A percentile compares a stretch with the other conserved stretches of the same genome.
These are phyloP conservation scores for Ochromonas danica DNA, from an alignment of 108 stramenopile genomes.

Conservation along the genomic window DNA sequence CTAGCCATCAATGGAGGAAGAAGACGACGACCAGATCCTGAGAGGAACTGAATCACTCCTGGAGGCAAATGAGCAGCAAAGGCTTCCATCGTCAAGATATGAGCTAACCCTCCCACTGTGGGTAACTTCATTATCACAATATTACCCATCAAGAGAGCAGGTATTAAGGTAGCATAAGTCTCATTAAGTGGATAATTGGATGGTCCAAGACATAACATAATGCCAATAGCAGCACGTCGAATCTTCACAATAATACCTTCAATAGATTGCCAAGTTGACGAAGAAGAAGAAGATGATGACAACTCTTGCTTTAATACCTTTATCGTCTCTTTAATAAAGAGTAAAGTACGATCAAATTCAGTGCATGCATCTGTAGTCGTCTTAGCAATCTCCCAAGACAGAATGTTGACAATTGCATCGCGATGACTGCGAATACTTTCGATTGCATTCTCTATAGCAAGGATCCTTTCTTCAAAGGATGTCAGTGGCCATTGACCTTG, in stretches of 20 bases:
- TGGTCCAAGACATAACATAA: constrained; percentile 73
- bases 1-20: constrained; percentile 75
- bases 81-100: constrained; percentile 78
- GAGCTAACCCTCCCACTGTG: constrained; percentile 74
- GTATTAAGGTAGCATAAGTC: constrained; percentile 79
- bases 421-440: constrained; percentile 59
- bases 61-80: constrained; percentile 67
- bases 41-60: constrained; percentile 70
- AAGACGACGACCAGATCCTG: constrained; percentile 69
- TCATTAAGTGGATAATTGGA: constrained; percentile 86
- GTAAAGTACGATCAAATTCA: constrained; percentile 82
- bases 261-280: constrained; percentile 46
- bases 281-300: too few relatives aligned
- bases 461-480: constrained; percentile 59
- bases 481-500: constrained; percentile 72
- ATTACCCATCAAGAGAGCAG: constrained; percentile 84
- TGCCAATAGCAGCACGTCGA: constrained; percentile 69
- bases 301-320: neutral
- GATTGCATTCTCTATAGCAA: constrained; percentile 56
- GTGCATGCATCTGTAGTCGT: constrained; percentile 71
- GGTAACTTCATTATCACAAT: constrained; percentile 78
- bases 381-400: constrained; percentile 90
- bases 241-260: constrained; percentile 61
- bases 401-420: constrained; percentile 64
- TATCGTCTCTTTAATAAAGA: constrained; percentile 62